These are phyloP conservation scores for Conticribra weissflogii DNA, from an alignment of 108 stramenopile genomes.

Conservation along the genomic window DNA sequence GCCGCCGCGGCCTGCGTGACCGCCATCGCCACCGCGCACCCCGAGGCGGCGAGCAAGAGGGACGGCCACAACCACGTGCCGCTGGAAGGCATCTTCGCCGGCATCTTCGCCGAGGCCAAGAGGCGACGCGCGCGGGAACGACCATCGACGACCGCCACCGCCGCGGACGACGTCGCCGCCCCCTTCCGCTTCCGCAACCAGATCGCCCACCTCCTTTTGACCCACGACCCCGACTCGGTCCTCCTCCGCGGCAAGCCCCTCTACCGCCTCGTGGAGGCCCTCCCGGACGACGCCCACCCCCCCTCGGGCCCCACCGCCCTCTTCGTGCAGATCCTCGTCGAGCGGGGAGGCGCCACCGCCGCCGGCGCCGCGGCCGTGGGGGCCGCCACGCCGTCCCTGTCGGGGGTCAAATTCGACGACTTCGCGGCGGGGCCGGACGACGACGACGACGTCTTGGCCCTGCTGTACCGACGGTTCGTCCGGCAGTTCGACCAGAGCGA, in stretches of 20 bases:
- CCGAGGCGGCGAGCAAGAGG: slow-evolving; percentile 21
- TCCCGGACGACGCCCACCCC: slow-evolving; percentile 74
- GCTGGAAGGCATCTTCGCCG: slow-evolving; percentile 40
- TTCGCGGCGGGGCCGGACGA: background rate
- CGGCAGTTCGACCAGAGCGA: slow-evolving; percentile 86
- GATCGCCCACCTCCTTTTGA: slow-evolving; percentile 11
- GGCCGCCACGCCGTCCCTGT: too few relatives aligned
- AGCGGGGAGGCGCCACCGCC: slow-evolving; percentile 16
- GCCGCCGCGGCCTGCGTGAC: slow-evolving; percentile 37
- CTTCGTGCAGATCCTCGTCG: slow-evolving; percentile 42
- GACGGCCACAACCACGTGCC: slow-evolving; percentile 67
- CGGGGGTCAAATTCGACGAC: too few relatives aligned
- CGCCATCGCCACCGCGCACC: slow-evolving; percentile 35
- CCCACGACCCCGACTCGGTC: background rate
- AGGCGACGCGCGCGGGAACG: slow-evolving; percentile 29
- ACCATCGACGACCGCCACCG: slow-evolving; percentile 29
- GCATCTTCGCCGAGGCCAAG: slow-evolving; percentile 52
- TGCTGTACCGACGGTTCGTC: slow-evolving; percentile 83
- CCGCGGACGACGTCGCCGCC: background rate
- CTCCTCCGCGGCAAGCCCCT: slow-evolving; percentile 30
- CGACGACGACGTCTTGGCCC: slow-evolving; percentile 74
- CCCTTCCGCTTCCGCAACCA: slow-evolving; percentile 29
- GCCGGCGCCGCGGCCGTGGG: slow-evolving; percentile 18
- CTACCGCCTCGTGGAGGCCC: slow-evolving; percentile 63
- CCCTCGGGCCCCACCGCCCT: slow-evolving; percentile 64